phyloP scores from a whole-genome alignment of 2,329 filamentous ascomycete species.

The Zymoseptoria passerinii region DNA sequence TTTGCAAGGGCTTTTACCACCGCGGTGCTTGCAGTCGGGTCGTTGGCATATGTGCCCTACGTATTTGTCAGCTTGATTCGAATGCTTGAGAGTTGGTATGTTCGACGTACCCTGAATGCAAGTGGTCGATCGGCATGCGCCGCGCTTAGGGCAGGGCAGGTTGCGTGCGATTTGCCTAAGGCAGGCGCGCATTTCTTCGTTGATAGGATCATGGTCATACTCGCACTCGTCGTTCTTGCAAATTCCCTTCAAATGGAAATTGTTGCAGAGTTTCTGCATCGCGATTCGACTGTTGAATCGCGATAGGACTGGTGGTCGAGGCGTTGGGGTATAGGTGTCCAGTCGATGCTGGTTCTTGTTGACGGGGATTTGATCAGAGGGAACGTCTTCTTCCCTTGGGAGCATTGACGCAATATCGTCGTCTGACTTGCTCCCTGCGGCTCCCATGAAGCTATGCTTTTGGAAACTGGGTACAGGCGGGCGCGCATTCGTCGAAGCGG shows the following conservation, averaged over 20 bases:
- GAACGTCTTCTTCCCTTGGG: slow-evolving; percentile 18
- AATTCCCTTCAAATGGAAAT: slow-evolving; percentile 34
- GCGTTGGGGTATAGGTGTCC: slow-evolving; percentile 35
- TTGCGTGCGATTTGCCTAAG: slow-evolving; percentile 40
- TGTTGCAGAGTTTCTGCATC: slow-evolving; percentile 43
- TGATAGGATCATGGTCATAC: slow-evolving; percentile 42
- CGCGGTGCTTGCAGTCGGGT: slow-evolving; percentile 21
- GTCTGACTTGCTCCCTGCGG: neutral
- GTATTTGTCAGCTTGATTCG: neutral
- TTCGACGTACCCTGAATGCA: slow-evolving; percentile 30
- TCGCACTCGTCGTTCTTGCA: slow-evolving; percentile 31
- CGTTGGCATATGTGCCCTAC: slow-evolving; percentile 40
- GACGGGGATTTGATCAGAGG: slow-evolving; percentile 34
- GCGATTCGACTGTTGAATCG: slow-evolving; percentile 34
- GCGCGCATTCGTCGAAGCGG: neutral
- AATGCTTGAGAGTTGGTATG: too few species aligned
- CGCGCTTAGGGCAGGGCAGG: slow-evolving; percentile 35
- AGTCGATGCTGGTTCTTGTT: slow-evolving; percentile 43
- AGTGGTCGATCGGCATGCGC: slow-evolving; percentile 35
- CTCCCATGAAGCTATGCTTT: neutral
- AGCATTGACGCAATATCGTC: slow-evolving; percentile 9
- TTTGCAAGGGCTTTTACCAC: slow-evolving; percentile 23
- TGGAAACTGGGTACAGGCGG: neutral
- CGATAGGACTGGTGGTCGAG: slow-evolving; percentile 32
- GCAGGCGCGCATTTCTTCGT: slow-evolving; percentile 32